A percentile compares a stretch with the other conserved stretches of the same genome.
phyloP scores from a whole-genome alignment of 345 rosid species.

The Populus pruinosa region DNA sequence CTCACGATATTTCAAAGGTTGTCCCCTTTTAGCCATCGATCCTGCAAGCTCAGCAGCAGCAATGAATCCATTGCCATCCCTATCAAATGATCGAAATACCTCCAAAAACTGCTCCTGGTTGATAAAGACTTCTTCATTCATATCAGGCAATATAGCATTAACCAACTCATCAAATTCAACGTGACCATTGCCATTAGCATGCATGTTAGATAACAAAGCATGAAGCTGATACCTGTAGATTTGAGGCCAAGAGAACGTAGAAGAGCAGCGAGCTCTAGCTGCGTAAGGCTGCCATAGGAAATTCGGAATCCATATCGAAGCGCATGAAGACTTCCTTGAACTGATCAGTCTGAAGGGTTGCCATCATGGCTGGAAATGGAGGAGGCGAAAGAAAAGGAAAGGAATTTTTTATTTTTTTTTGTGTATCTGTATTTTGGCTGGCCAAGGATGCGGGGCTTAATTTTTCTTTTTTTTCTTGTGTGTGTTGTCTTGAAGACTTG shows the following conservation, averaged over 20 bases:
- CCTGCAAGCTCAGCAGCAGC: slow-evolving; percentile 76
- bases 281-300: slow-evolving; percentile 68
- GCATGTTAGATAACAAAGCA: slow-evolving; percentile 54
- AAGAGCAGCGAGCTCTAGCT: slow-evolving; percentile 86
- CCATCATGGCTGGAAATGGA: slow-evolving; percentile 19
- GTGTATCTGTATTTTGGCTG: background rate
- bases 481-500: background rate
- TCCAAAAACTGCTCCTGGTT: slow-evolving; percentile 62
- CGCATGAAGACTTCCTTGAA: slow-evolving; percentile 72
- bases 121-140: slow-evolving; percentile 53
- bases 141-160: slow-evolving; percentile 58
- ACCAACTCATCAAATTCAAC: slow-evolving; percentile 87
- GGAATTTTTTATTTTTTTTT: background rate
- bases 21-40: slow-evolving; percentile 82
- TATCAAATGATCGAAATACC: slow-evolving; percentile 59
- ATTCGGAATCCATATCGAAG: slow-evolving; percentile 71
- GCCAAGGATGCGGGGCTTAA: slow-evolving; percentile 11
- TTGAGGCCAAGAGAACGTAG: slow-evolving; percentile 82
- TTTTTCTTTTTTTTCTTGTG: no score
- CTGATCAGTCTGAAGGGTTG: slow-evolving; percentile 47
- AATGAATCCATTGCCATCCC: slow-evolving; percentile 68
- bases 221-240: slow-evolving; percentile 74
- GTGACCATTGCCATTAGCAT: slow-evolving; percentile 70
- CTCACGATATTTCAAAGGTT: slow-evolving; percentile 65
- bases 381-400: background rate